Base-by-base conservation (phyloP, 2,329 filamentous ascomycete genomes). In the Penicillium rolfsii region DNA sequence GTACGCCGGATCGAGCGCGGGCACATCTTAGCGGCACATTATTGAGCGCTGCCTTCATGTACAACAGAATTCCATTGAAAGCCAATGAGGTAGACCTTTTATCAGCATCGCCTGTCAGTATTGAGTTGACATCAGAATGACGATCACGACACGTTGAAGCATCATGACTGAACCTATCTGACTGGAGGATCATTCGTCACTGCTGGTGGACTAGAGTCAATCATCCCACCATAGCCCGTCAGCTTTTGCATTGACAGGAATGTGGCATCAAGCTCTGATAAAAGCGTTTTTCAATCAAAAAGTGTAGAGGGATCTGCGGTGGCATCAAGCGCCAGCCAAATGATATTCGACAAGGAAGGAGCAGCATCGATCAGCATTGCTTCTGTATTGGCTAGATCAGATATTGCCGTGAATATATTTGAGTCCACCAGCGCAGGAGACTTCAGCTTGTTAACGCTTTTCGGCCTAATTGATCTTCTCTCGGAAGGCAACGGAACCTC, bases 281-380 rank as follows among this genome's bases (percentile, higher is more conserved):
- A 59, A 16, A 70, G 49, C 14, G 58, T 52, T 19, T 59, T 63
- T 67, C 65, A 71, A 50, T 70, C 64, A 4, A 70, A 45, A 22
- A 60, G 24, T n/a, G 48, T 43, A 16, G 58, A 54, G 2, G 62
- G 45, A 26, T 67, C 66, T 52, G 64, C 60, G 40, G 56, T 61
- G 11, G 60, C 55, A 54, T 65, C 65, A 43, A 70, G 70, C n/a
- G 59, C 57, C 48, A 70, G 55, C 64, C 67, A 71, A 7, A 68
- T 41, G 5, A 68, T 61, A 59, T 67, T 61, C 4, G 67, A 60
- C 16, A 33, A 55, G 24, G 64, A 49, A 40, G 67, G 55, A 22
- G 52, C 58, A 14, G 60, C 48, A 28, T 70, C 61, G 11, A 46
- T 53, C 7, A 33, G 4, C 7, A n/a, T 7, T 36, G 24, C 9